Evolutionary conservation across 2,329 filamentous ascomycete genomes (phyloP).

Genomic region (Fusarium burgessii): DNA sequence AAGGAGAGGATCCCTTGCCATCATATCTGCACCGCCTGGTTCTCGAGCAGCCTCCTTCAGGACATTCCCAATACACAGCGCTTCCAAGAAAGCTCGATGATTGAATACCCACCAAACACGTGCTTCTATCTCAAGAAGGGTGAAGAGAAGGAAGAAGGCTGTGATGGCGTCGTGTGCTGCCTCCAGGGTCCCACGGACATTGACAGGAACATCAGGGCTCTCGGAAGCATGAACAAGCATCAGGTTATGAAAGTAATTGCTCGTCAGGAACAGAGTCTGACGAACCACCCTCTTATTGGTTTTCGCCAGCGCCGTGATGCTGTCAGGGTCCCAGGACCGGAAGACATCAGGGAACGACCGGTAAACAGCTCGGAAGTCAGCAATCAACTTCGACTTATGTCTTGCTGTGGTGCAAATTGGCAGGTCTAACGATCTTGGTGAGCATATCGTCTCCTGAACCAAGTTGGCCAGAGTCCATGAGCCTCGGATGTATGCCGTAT

Average conservation of each 20-base stretch:
- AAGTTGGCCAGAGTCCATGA: conserved; percentile 85
- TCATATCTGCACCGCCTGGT: conserved; percentile 58
- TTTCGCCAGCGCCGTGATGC: conserved; percentile 67
- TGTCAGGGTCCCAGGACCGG: conserved; percentile 73
- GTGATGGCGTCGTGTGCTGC: conserved; percentile 80
- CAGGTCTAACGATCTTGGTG: conserved; percentile 77
- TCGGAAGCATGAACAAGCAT: conserved; percentile 83
- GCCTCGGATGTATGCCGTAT: conserved; percentile 78
- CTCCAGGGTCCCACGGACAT: conserved; percentile 77
- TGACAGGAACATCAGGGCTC: conserved; percentile 71
- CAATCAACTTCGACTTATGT: conserved; percentile 77
- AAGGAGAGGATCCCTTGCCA: conserved; percentile 67
- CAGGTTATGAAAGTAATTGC: conserved; percentile 85
- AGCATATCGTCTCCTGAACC: conserved; percentile 81
- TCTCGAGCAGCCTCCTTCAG: conserved; percentile 64
- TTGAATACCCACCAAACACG: conserved; percentile 89
- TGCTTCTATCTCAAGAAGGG: conserved; percentile 76
- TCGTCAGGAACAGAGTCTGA: conserved; percentile 83
- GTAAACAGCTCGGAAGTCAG: conserved; percentile 77
- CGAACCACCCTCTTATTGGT: conserved; percentile 75
- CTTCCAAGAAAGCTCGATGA: conserved; percentile 83
- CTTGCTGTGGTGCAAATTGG: conserved; percentile 76
- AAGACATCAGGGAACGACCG: conserved; percentile 79
- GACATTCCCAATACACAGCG: conserved; percentile 73
- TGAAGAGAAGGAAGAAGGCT: conserved; percentile 80